phyloP scores from a whole-genome alignment of 257 asterid species.

The Solanum neorickii region DNA sequence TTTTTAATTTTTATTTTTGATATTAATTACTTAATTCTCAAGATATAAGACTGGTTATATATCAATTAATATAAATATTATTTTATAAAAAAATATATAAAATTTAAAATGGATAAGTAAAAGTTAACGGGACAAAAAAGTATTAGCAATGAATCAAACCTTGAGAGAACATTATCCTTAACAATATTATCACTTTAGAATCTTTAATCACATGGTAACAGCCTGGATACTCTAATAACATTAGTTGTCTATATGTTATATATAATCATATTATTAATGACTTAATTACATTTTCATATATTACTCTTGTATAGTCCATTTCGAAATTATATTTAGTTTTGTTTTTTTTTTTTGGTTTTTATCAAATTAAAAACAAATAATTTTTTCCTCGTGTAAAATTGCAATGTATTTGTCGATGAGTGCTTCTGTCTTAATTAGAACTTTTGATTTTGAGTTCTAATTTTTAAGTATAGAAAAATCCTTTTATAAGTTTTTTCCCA shows the following conservation, averaged over 20 bases:
- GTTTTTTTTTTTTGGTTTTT: not conserved
- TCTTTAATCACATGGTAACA: not conserved
- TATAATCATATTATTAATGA: not conserved
- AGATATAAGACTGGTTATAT: not conserved
- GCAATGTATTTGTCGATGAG: not conserved
- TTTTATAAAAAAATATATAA: fast-evolving
- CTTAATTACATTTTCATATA: not conserved
- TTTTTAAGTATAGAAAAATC: not conserved
- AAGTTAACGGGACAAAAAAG: not conserved
- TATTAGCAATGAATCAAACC: not conserved
- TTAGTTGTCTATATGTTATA: not conserved
- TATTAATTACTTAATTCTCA: too few relatives aligned
- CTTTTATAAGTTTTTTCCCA: not conserved
- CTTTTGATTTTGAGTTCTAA: too few relatives aligned
- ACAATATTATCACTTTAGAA: not conserved
- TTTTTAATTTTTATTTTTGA: too few relatives aligned
- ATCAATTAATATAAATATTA: not conserved
- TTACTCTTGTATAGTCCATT: not conserved
- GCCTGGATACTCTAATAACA: not conserved
- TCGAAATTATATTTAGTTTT: not conserved
- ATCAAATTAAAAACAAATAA: not conserved
- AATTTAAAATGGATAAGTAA: not conserved
- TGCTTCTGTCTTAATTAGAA: not conserved
- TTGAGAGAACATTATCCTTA: not conserved
- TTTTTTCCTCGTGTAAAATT: not conserved